These are phyloP conservation scores for Vigna radiata DNA, from an alignment of 306 rosid genomes.

Conservation along the genomic window DNA sequence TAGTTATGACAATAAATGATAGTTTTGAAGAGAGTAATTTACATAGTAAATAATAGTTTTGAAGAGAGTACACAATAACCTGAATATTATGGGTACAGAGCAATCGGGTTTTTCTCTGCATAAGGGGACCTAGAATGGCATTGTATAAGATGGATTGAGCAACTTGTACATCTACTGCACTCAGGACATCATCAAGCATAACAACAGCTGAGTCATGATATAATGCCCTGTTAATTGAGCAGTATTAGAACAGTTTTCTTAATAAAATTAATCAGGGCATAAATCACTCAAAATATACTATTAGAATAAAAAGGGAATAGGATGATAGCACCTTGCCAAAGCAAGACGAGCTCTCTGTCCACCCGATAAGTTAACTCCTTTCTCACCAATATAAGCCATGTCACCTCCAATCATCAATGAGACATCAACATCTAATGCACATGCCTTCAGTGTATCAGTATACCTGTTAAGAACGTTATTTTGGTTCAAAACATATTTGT, in stretches of 20 bases:
- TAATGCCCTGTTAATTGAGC: conserved; percentile 70
- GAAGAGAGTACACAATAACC: conserved; percentile 54
- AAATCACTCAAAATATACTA: conserved; percentile 3
- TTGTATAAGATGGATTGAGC: conserved; percentile 78
- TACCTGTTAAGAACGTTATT: conserved; percentile 61
- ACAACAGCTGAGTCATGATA: conserved; percentile 82
- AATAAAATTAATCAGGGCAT: conserved; percentile 28
- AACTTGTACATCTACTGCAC: conserved; percentile 94
- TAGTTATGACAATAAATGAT: conserved; percentile 26
- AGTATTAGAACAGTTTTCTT: conserved; percentile 27
- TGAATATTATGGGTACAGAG: conserved; percentile 87
- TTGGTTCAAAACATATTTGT: conserved; percentile 20
- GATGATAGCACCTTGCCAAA: conserved; percentile 77
- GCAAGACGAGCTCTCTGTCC: conserved; percentile 98
- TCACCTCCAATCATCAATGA: conserved; percentile 91
- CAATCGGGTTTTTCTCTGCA: conserved; percentile 70
- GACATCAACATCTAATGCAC: conserved; percentile 87
- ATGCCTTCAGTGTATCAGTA: conserved; percentile 69
- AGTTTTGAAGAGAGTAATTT: background rate
- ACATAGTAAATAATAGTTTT: conserved; percentile 1
- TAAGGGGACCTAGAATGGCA: conserved; percentile 80
- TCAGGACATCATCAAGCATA: conserved; percentile 92
- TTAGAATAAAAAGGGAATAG: conserved; percentile 1
- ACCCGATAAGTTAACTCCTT: conserved; percentile 89
- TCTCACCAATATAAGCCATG: conserved; percentile 92